Conservation (phyloP, 2,329 filamentous ascomycete species). For the Alternaria sp. region DNA sequence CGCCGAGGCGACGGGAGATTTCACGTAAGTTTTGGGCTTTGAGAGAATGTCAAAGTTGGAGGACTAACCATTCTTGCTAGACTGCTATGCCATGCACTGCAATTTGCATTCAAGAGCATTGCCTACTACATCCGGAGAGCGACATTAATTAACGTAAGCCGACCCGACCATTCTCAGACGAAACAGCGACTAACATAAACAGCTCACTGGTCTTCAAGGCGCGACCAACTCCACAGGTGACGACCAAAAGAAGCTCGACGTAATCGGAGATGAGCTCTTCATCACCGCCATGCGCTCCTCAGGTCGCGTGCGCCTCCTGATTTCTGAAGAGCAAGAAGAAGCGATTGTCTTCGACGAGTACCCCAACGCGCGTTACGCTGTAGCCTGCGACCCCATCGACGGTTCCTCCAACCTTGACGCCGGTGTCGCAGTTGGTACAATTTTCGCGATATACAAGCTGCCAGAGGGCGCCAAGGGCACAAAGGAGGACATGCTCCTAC, state of each 20-base stretch:
- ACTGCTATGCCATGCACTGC: constrained; percentile 93
- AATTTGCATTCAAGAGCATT: constrained; percentile 99
- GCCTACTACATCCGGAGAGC: constrained; percentile 98
- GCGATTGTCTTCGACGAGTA: constrained; percentile 83
- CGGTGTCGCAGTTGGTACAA: constrained; percentile 96
- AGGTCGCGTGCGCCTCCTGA: constrained; percentile 86
- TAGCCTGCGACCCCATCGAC: constrained; percentile 97
- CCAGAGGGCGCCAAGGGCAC: constrained; percentile 76
- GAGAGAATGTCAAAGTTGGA: neutral
- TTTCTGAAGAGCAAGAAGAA: constrained; percentile 98
- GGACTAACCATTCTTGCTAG: constrained; percentile 57
- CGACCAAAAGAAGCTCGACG: constrained; percentile 99
- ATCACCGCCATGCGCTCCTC: constrained; percentile 93
- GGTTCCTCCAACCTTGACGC: constrained; percentile 97
- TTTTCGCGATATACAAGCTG: constrained; percentile 93
- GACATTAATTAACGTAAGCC: constrained; percentile 79
- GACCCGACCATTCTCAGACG: neutral
- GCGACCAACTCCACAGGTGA: constrained; percentile 95
- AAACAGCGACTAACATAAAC: constrained; percentile 23
- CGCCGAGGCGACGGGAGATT: constrained; percentile 95
- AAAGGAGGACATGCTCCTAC: constrained; percentile 85
- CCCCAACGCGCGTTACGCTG: constrained; percentile 82
- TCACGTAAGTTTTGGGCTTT: constrained; percentile 73
- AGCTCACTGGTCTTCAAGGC: constrained; percentile 89
- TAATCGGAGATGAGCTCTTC: constrained; percentile 98